Base-by-base conservation (phyloP, 129 eudicot genomes). In the Saposhnikovia divaricata region DNA sequence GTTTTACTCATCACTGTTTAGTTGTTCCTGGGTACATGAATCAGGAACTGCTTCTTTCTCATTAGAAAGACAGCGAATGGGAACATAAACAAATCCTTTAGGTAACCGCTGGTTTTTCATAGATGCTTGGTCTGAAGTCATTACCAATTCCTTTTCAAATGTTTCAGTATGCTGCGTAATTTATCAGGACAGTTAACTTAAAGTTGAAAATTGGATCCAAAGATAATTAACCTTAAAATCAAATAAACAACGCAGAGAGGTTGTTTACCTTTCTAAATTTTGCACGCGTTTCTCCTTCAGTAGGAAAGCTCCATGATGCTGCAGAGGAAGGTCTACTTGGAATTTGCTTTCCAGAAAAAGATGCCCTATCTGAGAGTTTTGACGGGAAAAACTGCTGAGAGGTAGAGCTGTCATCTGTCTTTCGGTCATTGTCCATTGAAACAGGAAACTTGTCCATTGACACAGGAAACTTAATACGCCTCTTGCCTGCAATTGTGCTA, bases 81-180 rank as follows among this genome's bases (percentile, higher is more conserved):
- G 96, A 84, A 92, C 98, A 83, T 95, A 92, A 76, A 92, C 90
- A 78, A 86, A 92, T 80, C 98, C 98, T 85, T 95, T 95, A 0
- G 98, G 98, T 57, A 95, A 87, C 44, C 98, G 88, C 68, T 89
- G 97, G 78, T 95, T 95, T 83, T 87, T 92, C 96, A 95, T 80
- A 27, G 91, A 89, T 39, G 98, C 98, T 81, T 95, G 97, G 82
- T 95, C 98, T 37, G 98, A 92, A 31, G 98, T 95, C 98, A 95
- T 95, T 74, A 92, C 83, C 66, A 90, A 76, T 85, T 95, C 98
- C 72, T 92, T 92, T 82, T 84, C 93, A 63, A 95, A 89, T 7
- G 97, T 88, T 81, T 95, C 98, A 0, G 81, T 74, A 83, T 84
- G 92, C 97, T 91, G 93, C 66, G 77, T 25, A 57, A 53, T 79